Conservation (phyloP, 2,329 filamentous ascomycete genomes). For the Ophiostoma triangulosporum region DNA sequence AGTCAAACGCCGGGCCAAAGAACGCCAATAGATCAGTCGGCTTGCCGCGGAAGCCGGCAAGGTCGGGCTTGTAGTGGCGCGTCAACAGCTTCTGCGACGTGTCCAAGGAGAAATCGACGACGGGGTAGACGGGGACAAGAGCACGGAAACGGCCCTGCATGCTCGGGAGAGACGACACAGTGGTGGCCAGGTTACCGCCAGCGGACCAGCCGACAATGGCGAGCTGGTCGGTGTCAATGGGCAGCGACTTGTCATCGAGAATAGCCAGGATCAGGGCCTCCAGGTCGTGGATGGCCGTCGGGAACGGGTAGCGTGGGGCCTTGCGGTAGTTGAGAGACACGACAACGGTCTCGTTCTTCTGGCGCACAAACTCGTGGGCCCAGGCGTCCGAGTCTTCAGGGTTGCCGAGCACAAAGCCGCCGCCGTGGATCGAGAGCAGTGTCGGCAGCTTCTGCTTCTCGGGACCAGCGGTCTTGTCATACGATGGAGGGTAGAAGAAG, state of each 20-base stretch:
- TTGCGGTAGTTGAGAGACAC: conserved; percentile 36
- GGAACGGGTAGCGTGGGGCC: conserved; percentile 31
- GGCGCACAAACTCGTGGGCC: conserved; percentile 29
- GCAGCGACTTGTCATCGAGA: conserved; percentile 29
- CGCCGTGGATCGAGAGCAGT: conserved; percentile 38
- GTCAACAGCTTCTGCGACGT: conserved; percentile 19
- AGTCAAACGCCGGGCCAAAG: conserved; percentile 24
- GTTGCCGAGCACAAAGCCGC: conserved; percentile 32
- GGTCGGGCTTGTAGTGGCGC: conserved; percentile 24
- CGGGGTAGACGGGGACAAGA: conserved; percentile 28
- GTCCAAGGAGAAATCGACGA: conserved; percentile 23
- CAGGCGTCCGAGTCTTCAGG: conserved; percentile 33
- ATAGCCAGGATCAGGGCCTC: conserved; percentile 28
- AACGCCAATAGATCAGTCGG: conserved; percentile 18
- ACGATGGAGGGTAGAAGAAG: conserved; percentile 27
- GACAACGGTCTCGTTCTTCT: conserved; percentile 27
- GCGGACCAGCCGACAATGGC: conserved; percentile 36
- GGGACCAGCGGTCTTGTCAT: conserved; percentile 18
- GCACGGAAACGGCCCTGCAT: conserved; percentile 22
- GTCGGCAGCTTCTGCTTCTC: conserved; percentile 22
- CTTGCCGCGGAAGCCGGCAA: conserved; percentile 18
- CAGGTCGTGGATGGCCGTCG: conserved; percentile 30
- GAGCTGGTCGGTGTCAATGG: conserved; percentile 28
- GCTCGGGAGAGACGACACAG: conserved; percentile 25
- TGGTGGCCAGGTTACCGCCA: conserved; percentile 34